Evolutionary conservation across 2,329 filamentous ascomycete species (phyloP), one percentile per base, ranked within the genome.

Genomic region (Pseudopyricularia cyperi): DNA sequence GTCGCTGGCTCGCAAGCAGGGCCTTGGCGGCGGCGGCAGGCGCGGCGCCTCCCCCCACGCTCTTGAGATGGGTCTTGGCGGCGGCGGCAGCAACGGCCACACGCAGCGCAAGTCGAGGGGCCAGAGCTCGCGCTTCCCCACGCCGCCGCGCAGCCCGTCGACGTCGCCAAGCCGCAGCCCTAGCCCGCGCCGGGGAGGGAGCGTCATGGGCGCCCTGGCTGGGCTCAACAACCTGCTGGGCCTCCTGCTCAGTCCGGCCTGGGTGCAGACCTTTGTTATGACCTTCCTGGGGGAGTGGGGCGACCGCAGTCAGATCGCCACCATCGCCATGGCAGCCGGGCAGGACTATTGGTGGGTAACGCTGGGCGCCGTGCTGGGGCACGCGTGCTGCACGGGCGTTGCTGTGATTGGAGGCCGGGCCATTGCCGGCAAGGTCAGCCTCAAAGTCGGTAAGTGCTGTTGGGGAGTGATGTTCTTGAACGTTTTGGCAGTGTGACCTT

Each of bases 311-410:
- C 93, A 98, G 71, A 97, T 98, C 62, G 93, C 93, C 22, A 98
- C 93, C 0, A 95, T 98, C 63, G 93, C 93, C 52, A 98, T 98
- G 93, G 93, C 93, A 49, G 91, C 93, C 33, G 93, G 93, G 19
- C 88, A 95, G 67, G 93, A 98, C 65, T 98, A 97, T 68, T 97
- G 91, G 91, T 96, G 89, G 87, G 93, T 98, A 34, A 96, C 89
- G 4, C 74, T 89, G 47, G 93, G 93, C 54, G 91, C 93, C 1
- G 80, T 93, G 34, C 75, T 80, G 47, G 93, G 93, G 9, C 93
- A 98, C 67, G 85, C 80, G 46, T 80, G 91, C 57, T 98, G 93
- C 71, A 97, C 93, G 7, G 85, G 87, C 47, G 83, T 89, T 22
- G 93, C 93, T 42, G 93, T 98, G 37, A 76, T 98, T 55, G 93